Percentiles rank a stretch among this genome's conserved stretches.
Evolutionary conservation across 2,329 filamentous ascomycete species (phyloP).

Genomic region (Cryphonectria japonica): DNA sequence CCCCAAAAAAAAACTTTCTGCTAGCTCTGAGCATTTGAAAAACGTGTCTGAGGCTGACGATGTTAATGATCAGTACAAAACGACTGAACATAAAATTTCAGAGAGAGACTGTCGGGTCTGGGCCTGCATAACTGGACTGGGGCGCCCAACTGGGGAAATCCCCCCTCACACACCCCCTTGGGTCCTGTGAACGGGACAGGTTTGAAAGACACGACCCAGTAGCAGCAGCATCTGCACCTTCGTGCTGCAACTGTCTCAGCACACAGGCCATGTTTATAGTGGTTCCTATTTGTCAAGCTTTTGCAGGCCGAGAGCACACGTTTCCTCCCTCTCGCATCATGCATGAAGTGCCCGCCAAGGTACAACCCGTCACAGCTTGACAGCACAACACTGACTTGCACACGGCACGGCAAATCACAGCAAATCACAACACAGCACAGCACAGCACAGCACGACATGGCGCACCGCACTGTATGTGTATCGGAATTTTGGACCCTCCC

Average conservation of each 20-base stretch:
- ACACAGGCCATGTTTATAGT: constrained; percentile 4
- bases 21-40: neutral
- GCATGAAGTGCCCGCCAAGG: neutral
- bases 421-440: neutral
- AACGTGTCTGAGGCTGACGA: constrained; percentile 14
- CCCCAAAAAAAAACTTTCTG: neutral
- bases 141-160: neutral
- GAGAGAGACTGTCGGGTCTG: too few relatives aligned
- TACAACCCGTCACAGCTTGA: neutral
- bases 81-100: neutral
- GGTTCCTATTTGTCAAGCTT: constrained; percentile 8
- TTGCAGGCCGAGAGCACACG: neutral
- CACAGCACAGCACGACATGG: neutral
- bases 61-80: neutral
- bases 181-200: neutral
- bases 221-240: neutral
- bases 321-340: neutral
- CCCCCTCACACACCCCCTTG: neutral
- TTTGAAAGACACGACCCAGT: neutral
- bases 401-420: constrained; percentile 1
- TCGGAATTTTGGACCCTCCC: neutral
- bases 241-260: constrained; percentile 5
- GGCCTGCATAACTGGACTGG: neutral
- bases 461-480: neutral
- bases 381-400: neutral